Evolutionary conservation across 2,329 filamentous ascomycete genomes (phyloP).

Genomic region (Alternaria arbusti): DNA sequence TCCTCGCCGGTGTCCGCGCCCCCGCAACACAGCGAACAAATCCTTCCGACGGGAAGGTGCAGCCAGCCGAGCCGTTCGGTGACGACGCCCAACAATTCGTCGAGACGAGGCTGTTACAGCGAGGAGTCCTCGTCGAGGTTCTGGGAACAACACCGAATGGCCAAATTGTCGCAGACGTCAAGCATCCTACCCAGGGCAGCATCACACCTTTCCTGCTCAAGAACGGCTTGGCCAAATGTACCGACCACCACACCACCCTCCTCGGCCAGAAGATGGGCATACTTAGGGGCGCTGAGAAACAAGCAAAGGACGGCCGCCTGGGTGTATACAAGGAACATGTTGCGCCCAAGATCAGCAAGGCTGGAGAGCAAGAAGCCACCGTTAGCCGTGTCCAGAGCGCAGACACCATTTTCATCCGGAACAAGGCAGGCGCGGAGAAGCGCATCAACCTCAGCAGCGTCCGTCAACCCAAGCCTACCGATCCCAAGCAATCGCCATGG

Average conservation of each 20-base stretch:
- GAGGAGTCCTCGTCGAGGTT: conserved; percentile 80
- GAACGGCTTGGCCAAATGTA: conserved; percentile 88
- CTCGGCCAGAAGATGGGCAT: conserved; percentile 86
- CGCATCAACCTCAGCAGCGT: conserved; percentile 92
- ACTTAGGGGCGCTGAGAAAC: conserved; percentile 84
- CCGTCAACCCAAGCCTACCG: conserved; percentile 86
- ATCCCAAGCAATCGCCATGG: conserved; percentile 87
- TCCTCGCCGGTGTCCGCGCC: conserved; percentile 86
- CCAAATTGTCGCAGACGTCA: conserved; percentile 84
- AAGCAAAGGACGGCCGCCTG: conserved; percentile 76
- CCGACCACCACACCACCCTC: conserved; percentile 93
- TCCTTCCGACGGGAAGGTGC: conserved; percentile 76
- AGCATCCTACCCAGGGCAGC: conserved; percentile 84
- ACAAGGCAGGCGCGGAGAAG: conserved; percentile 85
- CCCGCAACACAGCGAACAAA: conserved; percentile 88
- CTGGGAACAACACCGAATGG: conserved; percentile 89
- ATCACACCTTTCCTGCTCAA: conserved; percentile 91
- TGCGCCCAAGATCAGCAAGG: conserved; percentile 65
- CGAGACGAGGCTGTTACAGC: conserved; percentile 83
- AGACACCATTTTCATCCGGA: conserved; percentile 86
- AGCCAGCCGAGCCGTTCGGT: conserved; percentile 86
- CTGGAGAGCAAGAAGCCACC: conserved; percentile 75
- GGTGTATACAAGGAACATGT: conserved; percentile 84
- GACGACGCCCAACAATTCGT: conserved; percentile 89
- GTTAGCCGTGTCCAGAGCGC: conserved; percentile 87